phyloP scores from a whole-genome alignment of 208 protist genomes.

The Wallacemonas sp. region DNA sequence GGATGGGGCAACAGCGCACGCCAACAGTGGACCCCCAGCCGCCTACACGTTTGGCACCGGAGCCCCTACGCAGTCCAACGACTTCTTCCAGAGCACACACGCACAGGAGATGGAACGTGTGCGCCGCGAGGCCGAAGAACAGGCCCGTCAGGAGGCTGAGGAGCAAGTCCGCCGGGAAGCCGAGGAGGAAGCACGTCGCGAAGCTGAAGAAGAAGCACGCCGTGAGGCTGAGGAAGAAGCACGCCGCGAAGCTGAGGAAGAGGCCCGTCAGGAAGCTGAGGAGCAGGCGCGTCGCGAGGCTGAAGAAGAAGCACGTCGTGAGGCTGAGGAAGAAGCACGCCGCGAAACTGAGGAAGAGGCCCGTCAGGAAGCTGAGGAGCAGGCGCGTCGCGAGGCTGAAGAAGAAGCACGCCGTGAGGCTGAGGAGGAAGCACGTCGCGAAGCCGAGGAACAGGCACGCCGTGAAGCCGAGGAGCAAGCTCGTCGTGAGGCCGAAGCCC shows the following conservation, averaged over 20 bases:
- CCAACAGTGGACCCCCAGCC: neutral
- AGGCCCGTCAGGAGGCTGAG: constrained; percentile 22
- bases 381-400: constrained; percentile 29
- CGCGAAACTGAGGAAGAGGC: constrained; percentile 23
- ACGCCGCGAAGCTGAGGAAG: constrained; percentile 21
- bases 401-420: constrained; percentile 16
- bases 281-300: constrained; percentile 20
- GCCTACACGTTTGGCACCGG: neutral
- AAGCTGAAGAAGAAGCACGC: constrained; percentile 26
- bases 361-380: constrained; percentile 20
- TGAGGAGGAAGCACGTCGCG: constrained; percentile 11
- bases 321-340: constrained; percentile 22
- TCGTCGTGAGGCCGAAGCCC: constrained; percentile 22
- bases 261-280: constrained; percentile 23
- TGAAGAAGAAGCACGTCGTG: constrained; percentile 18
- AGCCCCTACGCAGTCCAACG: neutral
- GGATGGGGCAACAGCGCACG: too few relatives aligned
- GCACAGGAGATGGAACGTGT: neutral
- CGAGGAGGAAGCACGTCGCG: constrained; percentile 21
- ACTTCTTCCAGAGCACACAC: constrained; percentile 20
- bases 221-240: constrained; percentile 15
- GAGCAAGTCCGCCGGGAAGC: constrained; percentile 23
- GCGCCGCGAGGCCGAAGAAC: too few relatives aligned
- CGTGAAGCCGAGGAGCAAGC: constrained; percentile 20
- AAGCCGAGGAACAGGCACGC: constrained; percentile 6